These are phyloP conservation scores for Phyllostachys edulis DNA, from an alignment of 176 grass and related monocot genomes.

Conservation along the genomic window DNA sequence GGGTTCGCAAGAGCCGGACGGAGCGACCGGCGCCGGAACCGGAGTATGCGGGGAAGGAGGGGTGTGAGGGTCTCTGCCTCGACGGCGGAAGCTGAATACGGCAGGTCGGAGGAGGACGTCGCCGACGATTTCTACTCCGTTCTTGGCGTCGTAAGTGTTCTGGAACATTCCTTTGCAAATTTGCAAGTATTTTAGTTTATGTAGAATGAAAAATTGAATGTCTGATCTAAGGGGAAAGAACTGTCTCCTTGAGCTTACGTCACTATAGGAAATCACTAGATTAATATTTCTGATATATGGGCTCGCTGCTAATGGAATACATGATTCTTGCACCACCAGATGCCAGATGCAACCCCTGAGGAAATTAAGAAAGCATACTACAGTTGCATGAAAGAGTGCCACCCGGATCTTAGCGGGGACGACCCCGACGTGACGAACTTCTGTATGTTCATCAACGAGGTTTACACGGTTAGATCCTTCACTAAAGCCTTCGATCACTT, in stretches of 20 bases:
- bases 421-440: conserved; percentile 71
- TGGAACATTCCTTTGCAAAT: neutral
- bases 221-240: neutral
- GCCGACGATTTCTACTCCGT: conserved; percentile 86
- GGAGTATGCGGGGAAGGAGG: conserved; percentile 23
- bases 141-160: conserved; percentile 65
- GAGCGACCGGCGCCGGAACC: neutral
- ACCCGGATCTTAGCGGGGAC: conserved; percentile 81
- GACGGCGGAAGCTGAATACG: conserved; percentile 34
- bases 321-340: conserved; percentile 39
- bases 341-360: conserved; percentile 79
- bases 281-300: conserved; percentile 1
- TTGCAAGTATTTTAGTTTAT: neutral
- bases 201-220: neutral
- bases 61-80: conserved; percentile 24
- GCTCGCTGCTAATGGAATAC: neutral
- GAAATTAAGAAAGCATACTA: conserved; percentile 96
- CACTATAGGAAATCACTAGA: neutral
- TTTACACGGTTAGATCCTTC: conserved; percentile 59
- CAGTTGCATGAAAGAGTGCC: conserved; percentile 90
- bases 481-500: neutral
- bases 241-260: too few relatives aligned
- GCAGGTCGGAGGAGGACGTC: conserved; percentile 37
- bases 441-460: conserved; percentile 93
- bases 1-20: conserved; percentile 4